These are phyloP conservation scores for Ascochyta clinopodiicola DNA, from an alignment of 2,329 filamentous ascomycete genomes.

Conservation along the genomic window DNA sequence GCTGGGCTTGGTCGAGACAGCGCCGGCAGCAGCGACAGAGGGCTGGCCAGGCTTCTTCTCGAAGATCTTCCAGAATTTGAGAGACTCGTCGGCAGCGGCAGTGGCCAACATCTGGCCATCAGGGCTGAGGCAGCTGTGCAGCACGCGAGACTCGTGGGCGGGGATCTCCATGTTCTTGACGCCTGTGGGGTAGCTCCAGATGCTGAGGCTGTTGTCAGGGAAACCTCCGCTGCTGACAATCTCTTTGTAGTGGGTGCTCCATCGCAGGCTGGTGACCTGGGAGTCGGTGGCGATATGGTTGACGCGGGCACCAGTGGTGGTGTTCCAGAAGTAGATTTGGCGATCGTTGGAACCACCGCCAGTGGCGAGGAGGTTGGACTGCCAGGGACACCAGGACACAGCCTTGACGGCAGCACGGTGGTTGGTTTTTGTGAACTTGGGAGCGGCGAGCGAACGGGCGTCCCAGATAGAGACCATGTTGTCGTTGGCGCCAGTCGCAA, in stretches of 20 bases:
- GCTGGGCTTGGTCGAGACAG: constrained; percentile 76
- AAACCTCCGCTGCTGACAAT: constrained; percentile 97
- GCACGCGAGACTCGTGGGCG: constrained; percentile 92
- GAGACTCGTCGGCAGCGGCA: constrained; percentile 90
- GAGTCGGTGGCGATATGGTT: constrained; percentile 99
- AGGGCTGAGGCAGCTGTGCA: constrained; percentile 95
- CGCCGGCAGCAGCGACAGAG: constrained; percentile 67
- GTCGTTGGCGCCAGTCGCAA: constrained; percentile 97
- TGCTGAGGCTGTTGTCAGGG: constrained; percentile 98
- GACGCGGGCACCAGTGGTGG: constrained; percentile 92
- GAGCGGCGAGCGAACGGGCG: constrained; percentile 86
- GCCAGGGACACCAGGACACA: constrained; percentile 98
- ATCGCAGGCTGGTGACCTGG: constrained; percentile 93
- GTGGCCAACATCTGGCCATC: constrained; percentile 98
- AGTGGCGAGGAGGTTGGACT: constrained; percentile 94
- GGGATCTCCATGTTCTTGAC: constrained; percentile 98
- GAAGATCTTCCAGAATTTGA: constrained; percentile 99
- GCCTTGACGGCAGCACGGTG: constrained; percentile 99
- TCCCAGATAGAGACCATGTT: constrained; percentile 99
- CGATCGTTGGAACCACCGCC: constrained; percentile 96
- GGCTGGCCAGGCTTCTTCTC: constrained; percentile 91
- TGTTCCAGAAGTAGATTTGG: constrained; percentile 99
- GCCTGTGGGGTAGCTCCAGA: constrained; percentile 98
- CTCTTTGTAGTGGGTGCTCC: constrained; percentile 97
- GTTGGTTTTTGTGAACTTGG: constrained; percentile 99